Base-by-base conservation (phyloP, 2,329 filamentous ascomycete species). In the Talaromyces amestolkiae region DNA sequence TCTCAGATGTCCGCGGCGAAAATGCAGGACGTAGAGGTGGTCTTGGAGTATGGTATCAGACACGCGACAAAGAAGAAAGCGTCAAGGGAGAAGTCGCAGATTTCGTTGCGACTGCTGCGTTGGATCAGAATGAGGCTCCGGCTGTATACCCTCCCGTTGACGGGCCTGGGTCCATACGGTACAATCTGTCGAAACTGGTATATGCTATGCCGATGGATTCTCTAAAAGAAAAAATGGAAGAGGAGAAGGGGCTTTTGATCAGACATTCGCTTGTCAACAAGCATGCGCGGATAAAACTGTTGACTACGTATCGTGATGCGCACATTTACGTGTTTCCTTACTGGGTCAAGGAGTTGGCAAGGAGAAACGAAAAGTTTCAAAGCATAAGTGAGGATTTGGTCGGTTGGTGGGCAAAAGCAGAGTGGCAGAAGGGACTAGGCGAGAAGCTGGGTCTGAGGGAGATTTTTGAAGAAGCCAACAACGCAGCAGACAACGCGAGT, bases 291-390 rank as follows among this genome's bases (percentile, higher is more conserved):
- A 83, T 96, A 49, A 89, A 89, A 71, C 90, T 97, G 84, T 84
- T 93, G 66, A 94, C 89, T 15, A 92, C 89, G 3, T 90, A 96
- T 75, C 87, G 95, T 49, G 94, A 98, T 75, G 91, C 94, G 0
- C 94, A 98, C 74, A 90, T 98, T 65, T 99, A 99, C 78, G 87
- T 99, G 68, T 91, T 99, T 70, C 95, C 95, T 0, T 88, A 87
- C 70, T 98, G 95, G 94, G 86, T 96, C 9, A 86, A 97, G 72
- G 89, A 96, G 63, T 91, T 97, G 76, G 87, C 96, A 49, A 86
- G 87, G 65, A 83, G 85, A 68, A 96, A 97, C 72, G 89, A 93
- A 35, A 88, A 86, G 11, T 87, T 99, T 68, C 91, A 97, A 72
- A 96, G 89, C 64, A 88, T 99, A 58, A 91, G 91, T 37, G 94